These are phyloP conservation scores for Wallemia mellicola DNA, from an alignment of 1,284 basidiomycete genomes.

Conservation along the genomic window DNA sequence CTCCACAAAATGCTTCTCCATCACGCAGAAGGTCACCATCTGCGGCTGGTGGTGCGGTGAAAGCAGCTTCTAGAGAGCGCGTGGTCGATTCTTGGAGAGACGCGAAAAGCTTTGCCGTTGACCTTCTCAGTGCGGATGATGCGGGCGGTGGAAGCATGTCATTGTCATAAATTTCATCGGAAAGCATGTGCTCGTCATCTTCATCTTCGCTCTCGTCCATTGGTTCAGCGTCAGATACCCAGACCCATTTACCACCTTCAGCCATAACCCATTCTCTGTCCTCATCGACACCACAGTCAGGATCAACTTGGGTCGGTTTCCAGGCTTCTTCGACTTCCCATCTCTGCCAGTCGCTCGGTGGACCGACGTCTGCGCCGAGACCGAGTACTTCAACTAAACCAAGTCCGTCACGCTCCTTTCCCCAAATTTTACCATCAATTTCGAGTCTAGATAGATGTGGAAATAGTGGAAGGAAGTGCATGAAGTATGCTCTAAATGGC, in stretches of 20 bases:
- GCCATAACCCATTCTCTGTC: constrained; percentile 1
- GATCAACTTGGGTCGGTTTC: not conserved
- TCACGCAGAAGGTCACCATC: constrained; percentile 4
- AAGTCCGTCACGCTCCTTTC: not conserved
- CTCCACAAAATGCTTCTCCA: constrained; percentile 1
- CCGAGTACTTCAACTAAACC: constrained; percentile 1
- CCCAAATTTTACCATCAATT: not conserved
- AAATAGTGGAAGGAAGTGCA: constrained; percentile 1
- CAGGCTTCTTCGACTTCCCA: constrained; percentile 1
- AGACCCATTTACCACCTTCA: constrained; percentile 1
- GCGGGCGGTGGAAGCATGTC: not conserved
- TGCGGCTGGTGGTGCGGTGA: constrained; percentile 8
- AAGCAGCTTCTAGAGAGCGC: constrained; percentile 6
- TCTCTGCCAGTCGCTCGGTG: constrained; percentile 1
- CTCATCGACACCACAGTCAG: not conserved
- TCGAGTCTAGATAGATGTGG: not conserved
- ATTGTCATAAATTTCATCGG: not conserved
- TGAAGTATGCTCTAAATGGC: constrained; percentile 1
- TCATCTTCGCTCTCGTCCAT: not conserved
- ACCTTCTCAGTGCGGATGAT: not conserved
- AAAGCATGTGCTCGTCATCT: not conserved
- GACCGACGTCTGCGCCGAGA: not conserved
- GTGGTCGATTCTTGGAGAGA: constrained; percentile 5
- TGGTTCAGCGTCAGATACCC: constrained; percentile 1
- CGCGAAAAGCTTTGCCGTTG: constrained; percentile 4